phyloP scores from a whole-genome alignment of 1,139 yeast species.

The Magnusiomyces paraingens region DNA sequence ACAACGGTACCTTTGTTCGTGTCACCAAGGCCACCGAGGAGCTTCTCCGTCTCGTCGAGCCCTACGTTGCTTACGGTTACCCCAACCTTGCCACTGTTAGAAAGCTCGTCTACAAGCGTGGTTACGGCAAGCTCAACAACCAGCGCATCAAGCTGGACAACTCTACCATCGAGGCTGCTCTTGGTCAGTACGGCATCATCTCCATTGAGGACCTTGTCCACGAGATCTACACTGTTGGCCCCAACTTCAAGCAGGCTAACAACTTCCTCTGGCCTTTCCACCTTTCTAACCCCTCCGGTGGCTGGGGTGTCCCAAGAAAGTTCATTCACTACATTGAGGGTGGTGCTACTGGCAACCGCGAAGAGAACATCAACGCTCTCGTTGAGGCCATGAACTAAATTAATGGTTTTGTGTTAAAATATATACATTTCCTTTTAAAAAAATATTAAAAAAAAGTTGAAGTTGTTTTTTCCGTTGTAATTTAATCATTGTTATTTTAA shows the following conservation, averaged over 20 bases:
- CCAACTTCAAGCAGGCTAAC: conserved; percentile 99
- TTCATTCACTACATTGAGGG: conserved; percentile 99
- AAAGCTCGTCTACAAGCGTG: conserved; percentile 98
- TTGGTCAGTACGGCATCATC: conserved; percentile 95
- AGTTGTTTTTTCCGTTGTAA: not conserved
- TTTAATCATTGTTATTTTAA: not conserved
- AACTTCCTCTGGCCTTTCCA: conserved; percentile 99
- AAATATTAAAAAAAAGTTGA: not conserved
- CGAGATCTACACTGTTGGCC: conserved; percentile 98
- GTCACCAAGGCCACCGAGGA: conserved; percentile 98
- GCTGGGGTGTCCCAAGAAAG: conserved; percentile 99
- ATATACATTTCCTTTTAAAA: conserved; percentile 1
- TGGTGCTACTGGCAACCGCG: conserved; percentile 99
- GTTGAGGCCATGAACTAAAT: conserved; percentile 55
- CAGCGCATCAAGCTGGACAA: conserved; percentile 97
- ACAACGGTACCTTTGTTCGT: conserved; percentile 97
- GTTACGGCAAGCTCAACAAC: conserved; percentile 98
- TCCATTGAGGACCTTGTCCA: conserved; percentile 97
- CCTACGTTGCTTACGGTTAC: conserved; percentile 99
- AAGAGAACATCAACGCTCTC: conserved; percentile 95
- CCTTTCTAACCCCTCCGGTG: conserved; percentile 98
- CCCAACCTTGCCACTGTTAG: conserved; percentile 95
- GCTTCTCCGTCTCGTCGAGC: conserved; percentile 96
- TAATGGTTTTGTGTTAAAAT: not conserved
- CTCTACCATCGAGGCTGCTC: conserved; percentile 84